These are phyloP conservation scores for Iris macrosiphon DNA, from an alignment of 106 monocot species.

Conservation along the genomic window DNA sequence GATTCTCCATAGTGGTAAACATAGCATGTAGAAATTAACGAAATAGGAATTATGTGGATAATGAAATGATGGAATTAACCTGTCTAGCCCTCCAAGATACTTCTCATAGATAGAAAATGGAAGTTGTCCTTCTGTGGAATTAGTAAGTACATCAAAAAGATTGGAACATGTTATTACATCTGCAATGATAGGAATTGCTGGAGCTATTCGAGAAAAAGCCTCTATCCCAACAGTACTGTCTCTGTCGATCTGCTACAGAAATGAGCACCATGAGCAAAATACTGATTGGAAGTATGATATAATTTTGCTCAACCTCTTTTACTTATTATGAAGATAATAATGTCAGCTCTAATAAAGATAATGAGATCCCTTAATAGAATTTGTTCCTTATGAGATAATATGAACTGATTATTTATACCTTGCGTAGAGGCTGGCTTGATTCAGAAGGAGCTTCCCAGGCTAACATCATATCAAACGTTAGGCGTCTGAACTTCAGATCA, in stretches of 20 bases:
- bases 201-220: constrained; percentile 72
- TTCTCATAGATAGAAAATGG: constrained; percentile 62
- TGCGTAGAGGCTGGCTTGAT: constrained; percentile 30
- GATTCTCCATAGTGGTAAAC: too few relatives aligned
- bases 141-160: constrained; percentile 56
- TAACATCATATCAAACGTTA: constrained; percentile 81
- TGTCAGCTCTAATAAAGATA: too few relatives aligned
- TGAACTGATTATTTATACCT: too few relatives aligned
- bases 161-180: constrained; percentile 61
- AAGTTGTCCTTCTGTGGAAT: constrained; percentile 44
- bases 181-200: constrained; percentile 61
- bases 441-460: constrained; percentile 75
- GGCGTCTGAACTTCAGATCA: constrained; percentile 45
- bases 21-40: too few relatives aligned
- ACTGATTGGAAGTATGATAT: too few relatives aligned
- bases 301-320: too few relatives aligned
- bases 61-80: too few relatives aligned
- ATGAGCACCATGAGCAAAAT: too few relatives aligned
- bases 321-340: constrained; percentile 25
- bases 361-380: too few relatives aligned
- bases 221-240: constrained; percentile 61
- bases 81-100: constrained; percentile 53
- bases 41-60: too few relatives aligned
- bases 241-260: too few relatives aligned
- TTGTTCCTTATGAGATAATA: too few relatives aligned